phyloP scores from a whole-genome alignment of 495 filamentous ascomycete genomes.

The Penicillium soppii region DNA sequence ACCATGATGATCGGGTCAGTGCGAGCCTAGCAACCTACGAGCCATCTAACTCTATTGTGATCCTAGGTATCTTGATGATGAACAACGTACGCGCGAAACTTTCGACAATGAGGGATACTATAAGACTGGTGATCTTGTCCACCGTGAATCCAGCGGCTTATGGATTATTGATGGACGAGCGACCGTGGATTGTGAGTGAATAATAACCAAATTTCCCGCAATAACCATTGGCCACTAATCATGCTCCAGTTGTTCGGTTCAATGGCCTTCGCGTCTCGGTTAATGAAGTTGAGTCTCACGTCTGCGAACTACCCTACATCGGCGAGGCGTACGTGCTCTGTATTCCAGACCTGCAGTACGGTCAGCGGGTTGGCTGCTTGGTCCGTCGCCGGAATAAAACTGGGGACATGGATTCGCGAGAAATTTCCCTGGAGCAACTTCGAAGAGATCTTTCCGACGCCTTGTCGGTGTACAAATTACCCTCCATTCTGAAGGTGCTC shows the following conservation, averaged over 20 bases:
- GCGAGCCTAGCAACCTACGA: neutral
- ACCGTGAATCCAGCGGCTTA: conserved; percentile 31
- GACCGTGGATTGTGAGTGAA: conserved; percentile 23
- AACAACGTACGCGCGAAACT: conserved; percentile 2
- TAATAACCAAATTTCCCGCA: too few species aligned
- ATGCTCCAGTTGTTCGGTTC: conserved; percentile 32
- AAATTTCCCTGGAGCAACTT: conserved; percentile 28
- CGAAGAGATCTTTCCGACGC: conserved; percentile 26
- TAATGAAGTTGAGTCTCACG: conserved; percentile 40
- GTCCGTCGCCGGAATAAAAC: conserved; percentile 7
- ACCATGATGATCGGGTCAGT: neutral
- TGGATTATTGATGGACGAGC: conserved; percentile 38
- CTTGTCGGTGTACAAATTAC: conserved; percentile 39
- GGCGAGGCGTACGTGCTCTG: conserved; percentile 42
- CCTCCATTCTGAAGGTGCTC: conserved; percentile 31
- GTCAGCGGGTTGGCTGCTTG: conserved; percentile 35
- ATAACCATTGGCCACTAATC: too few species aligned
- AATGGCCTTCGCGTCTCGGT: conserved; percentile 45
- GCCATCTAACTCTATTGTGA: neutral
- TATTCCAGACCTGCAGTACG: conserved; percentile 38
- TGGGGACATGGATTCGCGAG: neutral
- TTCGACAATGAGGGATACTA: conserved; percentile 32
- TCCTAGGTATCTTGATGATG: neutral
- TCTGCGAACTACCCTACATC: conserved; percentile 34
- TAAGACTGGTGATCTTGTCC: conserved; percentile 36